Conservation (phyloP, 768 basidiomycete genomes). For the Auriscalpium microsporum region DNA sequence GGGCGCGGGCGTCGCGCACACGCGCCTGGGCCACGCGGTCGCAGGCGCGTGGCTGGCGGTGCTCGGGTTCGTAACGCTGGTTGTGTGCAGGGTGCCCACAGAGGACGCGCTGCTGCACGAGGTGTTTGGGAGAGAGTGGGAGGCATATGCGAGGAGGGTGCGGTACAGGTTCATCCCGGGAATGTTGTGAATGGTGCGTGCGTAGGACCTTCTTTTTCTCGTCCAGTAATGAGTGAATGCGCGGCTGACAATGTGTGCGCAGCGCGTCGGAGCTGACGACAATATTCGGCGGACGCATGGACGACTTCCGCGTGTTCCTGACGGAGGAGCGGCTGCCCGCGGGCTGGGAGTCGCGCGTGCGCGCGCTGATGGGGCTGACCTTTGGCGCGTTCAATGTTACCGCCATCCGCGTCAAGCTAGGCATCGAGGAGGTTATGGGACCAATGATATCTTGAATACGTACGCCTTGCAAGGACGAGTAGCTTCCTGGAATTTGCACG, state of each 20-base stretch:
- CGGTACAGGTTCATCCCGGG: background rate
- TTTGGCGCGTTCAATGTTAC: constrained; percentile 43
- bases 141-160: background rate
- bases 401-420: constrained; percentile 22
- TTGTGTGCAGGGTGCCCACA: background rate
- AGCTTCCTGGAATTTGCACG: too few relatives aligned
- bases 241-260: constrained; percentile 2
- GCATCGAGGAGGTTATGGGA: constrained; percentile 18
- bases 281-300: constrained; percentile 56
- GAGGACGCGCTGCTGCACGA: background rate
- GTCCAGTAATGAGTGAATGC: background rate
- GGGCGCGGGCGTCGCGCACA: too few relatives aligned
- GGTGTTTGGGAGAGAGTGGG: constrained; percentile 5
- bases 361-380: constrained; percentile 50
- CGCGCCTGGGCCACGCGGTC: too few relatives aligned
- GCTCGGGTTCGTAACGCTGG: background rate
- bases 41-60: background rate
- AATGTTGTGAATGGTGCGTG: background rate
- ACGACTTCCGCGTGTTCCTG: constrained; percentile 48
- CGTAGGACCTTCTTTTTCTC: too few relatives aligned
- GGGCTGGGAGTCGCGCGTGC: constrained; percentile 58
- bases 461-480: too few relatives aligned
- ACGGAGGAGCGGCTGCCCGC: constrained; percentile 62
- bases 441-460: background rate
- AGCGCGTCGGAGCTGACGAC: constrained; percentile 57